phyloP scores from a whole-genome alignment of 163 green algal species.

The Chlorella variabilis region DNA sequence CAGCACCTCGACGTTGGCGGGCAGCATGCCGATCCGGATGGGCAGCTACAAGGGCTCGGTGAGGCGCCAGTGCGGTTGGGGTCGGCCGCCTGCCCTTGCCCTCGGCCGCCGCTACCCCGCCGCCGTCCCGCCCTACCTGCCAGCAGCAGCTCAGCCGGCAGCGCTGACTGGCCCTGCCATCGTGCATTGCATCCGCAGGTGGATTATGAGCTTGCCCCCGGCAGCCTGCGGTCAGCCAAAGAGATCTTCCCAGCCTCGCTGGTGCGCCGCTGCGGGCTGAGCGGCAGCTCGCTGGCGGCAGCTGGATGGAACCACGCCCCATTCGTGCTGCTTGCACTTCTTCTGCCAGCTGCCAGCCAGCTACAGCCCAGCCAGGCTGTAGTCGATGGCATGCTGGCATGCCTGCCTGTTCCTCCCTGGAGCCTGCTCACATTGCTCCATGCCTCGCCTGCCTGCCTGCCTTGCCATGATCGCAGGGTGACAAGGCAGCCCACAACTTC shows the following conservation, averaged over 20 bases:
- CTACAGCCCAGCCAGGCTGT: too few relatives aligned
- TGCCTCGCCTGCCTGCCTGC: background rate
- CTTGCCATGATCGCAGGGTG: conserved; percentile 26
- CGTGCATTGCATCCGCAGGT: conserved; percentile 68
- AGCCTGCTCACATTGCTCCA: background rate
- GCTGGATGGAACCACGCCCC: background rate
- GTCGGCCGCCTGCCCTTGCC: background rate
- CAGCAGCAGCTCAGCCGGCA: too few relatives aligned
- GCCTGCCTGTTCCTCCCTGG: background rate
- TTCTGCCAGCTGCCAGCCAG: too few relatives aligned
- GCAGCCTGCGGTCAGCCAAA: conserved; percentile 69
- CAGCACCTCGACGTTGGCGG: background rate
- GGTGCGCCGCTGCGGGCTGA: conserved; percentile 19
- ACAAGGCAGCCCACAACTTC: conserved; percentile 57
- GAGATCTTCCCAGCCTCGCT: conserved; percentile 65
- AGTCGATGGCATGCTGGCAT: too few relatives aligned
- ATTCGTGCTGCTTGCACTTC: background rate
- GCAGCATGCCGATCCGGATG: background rate
- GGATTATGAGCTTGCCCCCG: conserved; percentile 86
- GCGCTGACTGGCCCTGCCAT: too few relatives aligned
- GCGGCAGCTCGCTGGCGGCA: too few relatives aligned
- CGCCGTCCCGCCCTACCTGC: background rate
- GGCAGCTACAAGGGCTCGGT: background rate
- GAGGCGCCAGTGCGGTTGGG: background rate
- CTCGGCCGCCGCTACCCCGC: background rate